These are phyloP conservation scores for Inga leiocalycina DNA, from an alignment of 306 rosid species.

Conservation along the genomic window DNA sequence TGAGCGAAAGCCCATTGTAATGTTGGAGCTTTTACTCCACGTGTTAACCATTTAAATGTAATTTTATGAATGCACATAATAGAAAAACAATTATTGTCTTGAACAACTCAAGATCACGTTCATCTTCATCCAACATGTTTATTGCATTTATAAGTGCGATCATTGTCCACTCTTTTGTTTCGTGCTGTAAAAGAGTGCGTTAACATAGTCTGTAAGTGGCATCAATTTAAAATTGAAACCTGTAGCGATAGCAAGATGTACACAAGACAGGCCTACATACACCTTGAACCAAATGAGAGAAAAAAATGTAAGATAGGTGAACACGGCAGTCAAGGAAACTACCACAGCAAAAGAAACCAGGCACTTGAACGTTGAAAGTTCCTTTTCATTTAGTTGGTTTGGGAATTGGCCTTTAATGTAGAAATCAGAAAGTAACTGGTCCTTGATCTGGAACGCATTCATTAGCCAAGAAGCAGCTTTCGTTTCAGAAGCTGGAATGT, in stretches of 20 bases:
- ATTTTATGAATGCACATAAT: background rate
- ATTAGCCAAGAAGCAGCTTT: slow-evolving; percentile 75
- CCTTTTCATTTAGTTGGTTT: slow-evolving; percentile 46
- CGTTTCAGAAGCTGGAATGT: slow-evolving; percentile 63
- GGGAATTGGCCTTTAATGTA: slow-evolving; percentile 70
- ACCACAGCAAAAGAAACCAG: slow-evolving; percentile 48
- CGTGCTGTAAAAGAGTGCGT: slow-evolving; percentile 49
- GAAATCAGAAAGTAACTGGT: slow-evolving; percentile 64
- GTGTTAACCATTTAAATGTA: slow-evolving; percentile 5
- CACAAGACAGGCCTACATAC: slow-evolving; percentile 74
- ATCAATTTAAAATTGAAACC: slow-evolving; percentile 50
- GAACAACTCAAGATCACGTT: slow-evolving; percentile 30
- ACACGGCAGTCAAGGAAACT: slow-evolving; percentile 54
- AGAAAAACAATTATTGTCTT: slow-evolving; percentile 14
- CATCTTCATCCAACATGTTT: slow-evolving; percentile 31
- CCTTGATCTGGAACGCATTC: slow-evolving; percentile 53
- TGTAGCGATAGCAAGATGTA: slow-evolving; percentile 77
- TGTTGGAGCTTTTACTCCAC: background rate
- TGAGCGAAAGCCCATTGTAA: slow-evolving; percentile 5
- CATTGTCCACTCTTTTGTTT: slow-evolving; percentile 41
- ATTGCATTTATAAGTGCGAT: slow-evolving; percentile 23
- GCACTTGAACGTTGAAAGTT: slow-evolving; percentile 64
- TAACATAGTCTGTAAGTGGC: slow-evolving; percentile 54
- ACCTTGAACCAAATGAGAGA: slow-evolving; percentile 73
- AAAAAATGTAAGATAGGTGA: slow-evolving; percentile 64